Evolutionary conservation across 768 basidiomycete genomes (phyloP), one percentile per base, ranked within the genome.

Genomic region (Lyophyllum atratum): DNA sequence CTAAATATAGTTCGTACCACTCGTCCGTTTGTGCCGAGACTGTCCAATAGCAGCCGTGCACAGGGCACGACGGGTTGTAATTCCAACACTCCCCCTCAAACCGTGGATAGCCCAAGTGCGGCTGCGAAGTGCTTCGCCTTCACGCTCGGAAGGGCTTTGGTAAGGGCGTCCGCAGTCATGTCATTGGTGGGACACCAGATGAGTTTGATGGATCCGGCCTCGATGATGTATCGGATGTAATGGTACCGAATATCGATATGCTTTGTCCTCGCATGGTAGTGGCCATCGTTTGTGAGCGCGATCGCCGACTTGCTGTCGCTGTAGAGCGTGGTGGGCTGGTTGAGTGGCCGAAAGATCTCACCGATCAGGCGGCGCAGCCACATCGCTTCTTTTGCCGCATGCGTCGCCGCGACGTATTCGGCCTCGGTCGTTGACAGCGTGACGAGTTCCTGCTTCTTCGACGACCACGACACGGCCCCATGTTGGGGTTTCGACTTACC

Each of bases 21-120:
- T n/a, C n/a, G n/a, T n/a, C n/a, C n/a, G n/a, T n/a, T n/a, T n/a
- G n/a, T n/a, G n/a, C n/a, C n/a, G n/a, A n/a, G n/a, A n/a, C n/a
- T n/a, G n/a, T n/a, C n/a, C n/a, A n/a, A n/a, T n/a, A n/a, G n/a
- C n/a, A n/a, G n/a, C n/a, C n/a, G n/a, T n/a, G n/a, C n/a, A n/a
- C n/a, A n/a, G n/a, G n/a, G n/a, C n/a, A n/a, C n/a, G n/a, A n/a
- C n/a, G n/a, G n/a, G n/a, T n/a, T n/a, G n/a, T n/a, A n/a, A n/a
- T n/a, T n/a, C n/a, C n/a, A n/a, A n/a, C n/a, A n/a, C 64, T 65
- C 64, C 60, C 64, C 66, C 58, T 68, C 65, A 68, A 68, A 58
- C 54, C 19, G 49, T 19, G 12, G 39, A 52, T 25, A 68, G 62
- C 37, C 67, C 63, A n/a, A 68, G 45, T 29, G 54, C 57, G 1